These are phyloP conservation scores for Cercospora nicotianae DNA, from an alignment of 2,329 filamentous ascomycete species.

Conservation along the genomic window DNA sequence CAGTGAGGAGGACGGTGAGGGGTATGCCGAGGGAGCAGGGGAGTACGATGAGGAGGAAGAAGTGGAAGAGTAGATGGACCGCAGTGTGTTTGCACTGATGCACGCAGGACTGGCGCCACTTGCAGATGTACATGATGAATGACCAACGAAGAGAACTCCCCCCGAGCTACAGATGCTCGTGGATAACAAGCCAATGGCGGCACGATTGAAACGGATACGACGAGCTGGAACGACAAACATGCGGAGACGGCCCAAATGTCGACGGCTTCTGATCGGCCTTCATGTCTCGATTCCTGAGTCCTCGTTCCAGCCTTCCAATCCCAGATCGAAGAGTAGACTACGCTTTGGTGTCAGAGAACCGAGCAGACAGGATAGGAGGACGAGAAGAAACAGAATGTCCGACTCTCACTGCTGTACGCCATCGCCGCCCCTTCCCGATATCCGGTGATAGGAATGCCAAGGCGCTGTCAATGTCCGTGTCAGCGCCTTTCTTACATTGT, in stretches of 20 bases:
- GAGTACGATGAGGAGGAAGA: slow-evolving; percentile 27
- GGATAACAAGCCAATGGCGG: neutral
- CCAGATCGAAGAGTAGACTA: too few relatives aligned
- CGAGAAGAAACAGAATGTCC: too few relatives aligned
- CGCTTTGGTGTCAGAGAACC: too few relatives aligned
- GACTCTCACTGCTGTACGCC: too few relatives aligned
- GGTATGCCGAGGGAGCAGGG: slow-evolving; percentile 31
- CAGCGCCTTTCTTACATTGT: too few relatives aligned
- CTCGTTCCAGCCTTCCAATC: too few relatives aligned
- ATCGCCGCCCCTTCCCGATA: too few relatives aligned
- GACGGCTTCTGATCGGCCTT: neutral
- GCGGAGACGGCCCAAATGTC: neutral
- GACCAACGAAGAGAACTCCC: neutral
- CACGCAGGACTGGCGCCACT: neutral
- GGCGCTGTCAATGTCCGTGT: too few relatives aligned
- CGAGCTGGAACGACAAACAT: neutral
- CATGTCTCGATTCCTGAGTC: too few relatives aligned
- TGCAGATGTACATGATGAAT: neutral
- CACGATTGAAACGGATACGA: neutral
- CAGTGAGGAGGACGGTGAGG: slow-evolving; percentile 34
- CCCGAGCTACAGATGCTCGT: neutral
- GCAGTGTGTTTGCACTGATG: neutral
- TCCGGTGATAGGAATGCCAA: too few relatives aligned
- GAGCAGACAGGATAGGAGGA: too few relatives aligned
- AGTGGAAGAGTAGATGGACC: neutral